phyloP scores from a whole-genome alignment of 2,329 filamentous ascomycete genomes.

The Colletotrichum caudatum region DNA sequence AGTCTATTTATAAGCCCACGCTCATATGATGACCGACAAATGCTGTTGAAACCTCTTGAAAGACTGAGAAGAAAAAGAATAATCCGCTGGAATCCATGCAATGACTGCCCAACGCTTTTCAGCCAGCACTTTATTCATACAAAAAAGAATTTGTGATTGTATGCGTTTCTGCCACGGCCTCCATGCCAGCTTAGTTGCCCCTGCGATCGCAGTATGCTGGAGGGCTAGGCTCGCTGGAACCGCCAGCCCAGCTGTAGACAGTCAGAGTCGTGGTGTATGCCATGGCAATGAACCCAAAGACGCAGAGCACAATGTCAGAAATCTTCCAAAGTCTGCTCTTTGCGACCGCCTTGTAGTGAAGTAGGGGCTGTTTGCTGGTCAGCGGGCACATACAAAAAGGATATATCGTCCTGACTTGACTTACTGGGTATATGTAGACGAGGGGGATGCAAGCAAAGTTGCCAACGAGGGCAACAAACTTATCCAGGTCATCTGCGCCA shows the following conservation, averaged over 20 bases:
- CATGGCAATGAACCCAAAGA: constrained; percentile 90
- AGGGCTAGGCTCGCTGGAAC: constrained; percentile 56
- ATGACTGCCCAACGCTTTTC: constrained; percentile 38
- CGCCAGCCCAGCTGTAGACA: constrained; percentile 84
- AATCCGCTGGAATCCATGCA: constrained; percentile 40
- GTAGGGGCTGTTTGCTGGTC: constrained; percentile 76
- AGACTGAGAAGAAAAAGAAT: constrained; percentile 1
- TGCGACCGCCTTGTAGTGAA: constrained; percentile 87
- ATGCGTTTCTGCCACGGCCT: background rate
- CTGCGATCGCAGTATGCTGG: constrained; percentile 68
- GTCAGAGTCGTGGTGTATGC: constrained; percentile 91
- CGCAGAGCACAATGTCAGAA: constrained; percentile 79
- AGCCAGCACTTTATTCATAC: constrained; percentile 17
- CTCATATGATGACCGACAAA: constrained; percentile 26
- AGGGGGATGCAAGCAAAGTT: constrained; percentile 80
- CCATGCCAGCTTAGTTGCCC: constrained; percentile 10
- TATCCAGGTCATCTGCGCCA: constrained; percentile 90
- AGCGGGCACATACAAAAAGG: constrained; percentile 45
- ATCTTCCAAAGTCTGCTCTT: constrained; percentile 74
- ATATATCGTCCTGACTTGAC: constrained; percentile 52
- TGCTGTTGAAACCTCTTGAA: constrained; percentile 28
- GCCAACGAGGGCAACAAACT: constrained; percentile 80
- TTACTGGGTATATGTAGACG: constrained; percentile 93
- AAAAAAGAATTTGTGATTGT: constrained; percentile 8
- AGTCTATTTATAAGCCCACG: constrained; percentile 40